Evolutionary conservation across 495 filamentous ascomycete species (phyloP).

Genomic region (Lepraria neglecta): DNA sequence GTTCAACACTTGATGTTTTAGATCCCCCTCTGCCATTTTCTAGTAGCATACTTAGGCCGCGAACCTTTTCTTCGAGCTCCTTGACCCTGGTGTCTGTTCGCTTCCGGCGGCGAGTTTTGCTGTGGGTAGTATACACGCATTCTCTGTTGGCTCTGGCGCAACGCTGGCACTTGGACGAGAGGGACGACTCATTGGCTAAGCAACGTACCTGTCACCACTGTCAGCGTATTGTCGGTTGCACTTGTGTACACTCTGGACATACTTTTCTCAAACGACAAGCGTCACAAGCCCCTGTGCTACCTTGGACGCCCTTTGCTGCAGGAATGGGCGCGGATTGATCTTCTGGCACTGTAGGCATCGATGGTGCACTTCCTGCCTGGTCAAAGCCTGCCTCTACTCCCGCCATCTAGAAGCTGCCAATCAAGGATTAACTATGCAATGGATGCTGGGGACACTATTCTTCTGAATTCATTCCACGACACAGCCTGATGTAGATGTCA

Average conservation of each 20-base stretch:
- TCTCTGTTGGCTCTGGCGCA: slow-evolving; percentile 77
- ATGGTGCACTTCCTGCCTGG: neutral
- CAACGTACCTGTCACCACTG: slow-evolving; percentile 15
- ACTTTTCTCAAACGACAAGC: slow-evolving; percentile 24
- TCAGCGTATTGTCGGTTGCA: neutral
- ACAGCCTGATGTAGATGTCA: slow-evolving; percentile 3
- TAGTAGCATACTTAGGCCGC: slow-evolving; percentile 34
- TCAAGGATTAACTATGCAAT: neutral
- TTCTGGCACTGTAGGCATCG: slow-evolving; percentile 7
- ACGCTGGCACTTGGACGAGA: slow-evolving; percentile 54
- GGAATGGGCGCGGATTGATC: neutral
- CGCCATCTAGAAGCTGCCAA: neutral
- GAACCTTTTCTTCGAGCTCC: slow-evolving; percentile 90
- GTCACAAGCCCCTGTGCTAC: slow-evolving; percentile 25
- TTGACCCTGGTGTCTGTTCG: slow-evolving; percentile 88
- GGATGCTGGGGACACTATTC: neutral
- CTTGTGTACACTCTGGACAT: neutral
- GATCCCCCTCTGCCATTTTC: slow-evolving; percentile 17
- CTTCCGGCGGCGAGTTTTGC: slow-evolving; percentile 72
- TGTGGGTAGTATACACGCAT: slow-evolving; percentile 78
- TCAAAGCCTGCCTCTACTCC: neutral
- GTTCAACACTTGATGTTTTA: slow-evolving; percentile 5
- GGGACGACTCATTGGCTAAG: slow-evolving; percentile 20
- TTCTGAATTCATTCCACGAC: neutral
- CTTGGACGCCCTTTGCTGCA: slow-evolving; percentile 11